Evolutionary conservation across 1,139 yeast genomes (phyloP).

Genomic region (Debaryomyces nepalensis): DNA sequence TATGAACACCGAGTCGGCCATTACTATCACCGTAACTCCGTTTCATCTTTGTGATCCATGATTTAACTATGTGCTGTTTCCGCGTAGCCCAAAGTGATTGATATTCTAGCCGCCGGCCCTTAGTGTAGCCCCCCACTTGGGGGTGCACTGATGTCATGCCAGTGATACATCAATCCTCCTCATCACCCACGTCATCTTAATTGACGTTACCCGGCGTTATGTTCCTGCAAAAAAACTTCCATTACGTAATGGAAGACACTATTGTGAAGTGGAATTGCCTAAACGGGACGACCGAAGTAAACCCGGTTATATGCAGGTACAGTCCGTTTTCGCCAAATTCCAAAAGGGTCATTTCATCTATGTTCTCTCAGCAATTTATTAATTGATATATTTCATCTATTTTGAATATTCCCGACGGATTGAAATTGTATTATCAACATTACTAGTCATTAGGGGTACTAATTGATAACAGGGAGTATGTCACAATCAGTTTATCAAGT

Average conservation of each 20-base stretch:
- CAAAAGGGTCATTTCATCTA: constrained; percentile 8
- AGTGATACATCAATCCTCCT: not conserved
- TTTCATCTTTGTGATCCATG: too few relatives aligned
- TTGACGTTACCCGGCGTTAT: not conserved
- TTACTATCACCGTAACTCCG: too few relatives aligned
- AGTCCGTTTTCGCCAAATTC: constrained; percentile 1
- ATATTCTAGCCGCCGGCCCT: too few relatives aligned
- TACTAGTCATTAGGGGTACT: not conserved
- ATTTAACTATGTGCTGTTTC: not conserved
- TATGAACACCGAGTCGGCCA: too few relatives aligned
- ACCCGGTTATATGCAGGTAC: not conserved
- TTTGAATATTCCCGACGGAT: constrained; percentile 1
- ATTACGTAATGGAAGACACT: constrained; percentile 3
- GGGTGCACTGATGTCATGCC: not conserved
- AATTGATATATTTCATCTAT: not conserved
- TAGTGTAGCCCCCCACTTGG: too few relatives aligned
- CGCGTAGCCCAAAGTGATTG: too few relatives aligned
- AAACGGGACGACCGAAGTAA: constrained; percentile 3
- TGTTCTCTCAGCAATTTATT: constrained; percentile 6
- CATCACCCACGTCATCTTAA: constrained; percentile 3
- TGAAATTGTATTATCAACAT: constrained; percentile 3
- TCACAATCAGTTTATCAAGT: constrained; percentile 62
- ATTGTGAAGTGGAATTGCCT: constrained; percentile 4
- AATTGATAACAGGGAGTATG: constrained; percentile 24
- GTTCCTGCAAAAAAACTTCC: not conserved